These are phyloP conservation scores for Rheum nobile DNA, from an alignment of 148 eudicot genomes.

Conservation along the genomic window DNA sequence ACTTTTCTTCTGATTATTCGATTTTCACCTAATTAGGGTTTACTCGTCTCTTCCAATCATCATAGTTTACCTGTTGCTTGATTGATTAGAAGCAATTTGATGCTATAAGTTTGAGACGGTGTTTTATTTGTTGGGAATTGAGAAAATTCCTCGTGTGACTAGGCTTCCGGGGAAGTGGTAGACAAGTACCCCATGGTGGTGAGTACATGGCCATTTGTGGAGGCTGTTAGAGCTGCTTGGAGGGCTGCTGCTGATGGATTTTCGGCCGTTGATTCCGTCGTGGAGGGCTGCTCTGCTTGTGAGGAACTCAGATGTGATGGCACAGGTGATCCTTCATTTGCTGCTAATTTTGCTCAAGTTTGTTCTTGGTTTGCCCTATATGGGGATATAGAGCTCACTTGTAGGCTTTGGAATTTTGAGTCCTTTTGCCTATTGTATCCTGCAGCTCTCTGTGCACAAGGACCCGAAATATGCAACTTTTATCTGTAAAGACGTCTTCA, in stretches of 20 bases:
- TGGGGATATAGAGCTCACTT: no score
- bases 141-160: background rate
- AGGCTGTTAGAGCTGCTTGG: conserved; percentile 91
- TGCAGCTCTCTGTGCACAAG: background rate
- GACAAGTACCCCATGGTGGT: conserved; percentile 59
- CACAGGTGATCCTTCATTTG: conserved; percentile 35
- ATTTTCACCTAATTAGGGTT: conserved; percentile 1
- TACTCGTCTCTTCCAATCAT: background rate
- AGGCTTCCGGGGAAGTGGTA: conserved; percentile 37
- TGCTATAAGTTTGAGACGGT: background rate
- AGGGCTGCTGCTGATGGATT: conserved; percentile 49
- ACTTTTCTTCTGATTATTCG: background rate
- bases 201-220: conserved; percentile 89
- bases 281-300: conserved; percentile 87
- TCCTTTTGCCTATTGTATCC: no score
- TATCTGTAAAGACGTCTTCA: no score
- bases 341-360: background rate
- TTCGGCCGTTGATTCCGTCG: conserved; percentile 81
- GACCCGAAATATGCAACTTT: no score
- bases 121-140: background rate
- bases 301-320: conserved; percentile 85
- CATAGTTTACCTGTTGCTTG: background rate
- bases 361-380: background rate
- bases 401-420: no score
- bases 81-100: background rate